Evolutionary conservation across 345 rosid genomes (phyloP).

Genomic region (Murraya paniculata): DNA sequence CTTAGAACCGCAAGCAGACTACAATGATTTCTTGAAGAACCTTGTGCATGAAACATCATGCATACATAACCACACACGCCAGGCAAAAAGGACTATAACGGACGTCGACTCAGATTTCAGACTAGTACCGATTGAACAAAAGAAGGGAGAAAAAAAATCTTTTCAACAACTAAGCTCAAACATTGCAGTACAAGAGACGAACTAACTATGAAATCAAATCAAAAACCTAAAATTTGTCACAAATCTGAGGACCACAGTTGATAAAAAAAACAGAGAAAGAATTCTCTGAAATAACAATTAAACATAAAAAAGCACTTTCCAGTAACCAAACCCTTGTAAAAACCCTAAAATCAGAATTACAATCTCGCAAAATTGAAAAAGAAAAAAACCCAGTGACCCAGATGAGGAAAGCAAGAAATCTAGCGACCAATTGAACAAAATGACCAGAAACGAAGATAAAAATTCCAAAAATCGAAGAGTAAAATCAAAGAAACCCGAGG

Average conservation of each 20-base stretch:
- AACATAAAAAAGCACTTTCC: constrained; percentile 8
- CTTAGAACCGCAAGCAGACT: constrained; percentile 73
- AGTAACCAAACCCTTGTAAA: constrained; percentile 10
- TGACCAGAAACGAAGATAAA: constrained; percentile 7
- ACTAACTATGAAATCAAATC: constrained; percentile 18
- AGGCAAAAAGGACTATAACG: not conserved
- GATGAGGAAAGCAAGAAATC: constrained; percentile 21
- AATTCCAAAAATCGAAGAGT: constrained; percentile 19
- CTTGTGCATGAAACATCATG: constrained; percentile 95
- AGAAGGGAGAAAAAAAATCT: too few relatives aligned
- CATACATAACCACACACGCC: constrained; percentile 49
- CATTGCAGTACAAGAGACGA: constrained; percentile 9
- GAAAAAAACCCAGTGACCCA: constrained; percentile 16
- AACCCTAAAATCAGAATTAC: constrained; percentile 21
- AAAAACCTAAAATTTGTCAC: constrained; percentile 26
- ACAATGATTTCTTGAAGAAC: constrained; percentile 86
- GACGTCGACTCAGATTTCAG: not conserved
- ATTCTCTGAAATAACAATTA: constrained; percentile 10
- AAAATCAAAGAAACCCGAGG: constrained; percentile 34
- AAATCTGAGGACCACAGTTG: constrained; percentile 22
- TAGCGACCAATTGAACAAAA: constrained; percentile 17
- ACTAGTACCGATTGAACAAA: not conserved
- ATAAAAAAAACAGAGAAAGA: constrained; percentile 22
- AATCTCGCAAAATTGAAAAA: constrained; percentile 17
- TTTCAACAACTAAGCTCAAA: constrained; percentile 9